Conservation (phyloP, 139 green algal genomes). For the Monoraphidium neglectum region DNA sequence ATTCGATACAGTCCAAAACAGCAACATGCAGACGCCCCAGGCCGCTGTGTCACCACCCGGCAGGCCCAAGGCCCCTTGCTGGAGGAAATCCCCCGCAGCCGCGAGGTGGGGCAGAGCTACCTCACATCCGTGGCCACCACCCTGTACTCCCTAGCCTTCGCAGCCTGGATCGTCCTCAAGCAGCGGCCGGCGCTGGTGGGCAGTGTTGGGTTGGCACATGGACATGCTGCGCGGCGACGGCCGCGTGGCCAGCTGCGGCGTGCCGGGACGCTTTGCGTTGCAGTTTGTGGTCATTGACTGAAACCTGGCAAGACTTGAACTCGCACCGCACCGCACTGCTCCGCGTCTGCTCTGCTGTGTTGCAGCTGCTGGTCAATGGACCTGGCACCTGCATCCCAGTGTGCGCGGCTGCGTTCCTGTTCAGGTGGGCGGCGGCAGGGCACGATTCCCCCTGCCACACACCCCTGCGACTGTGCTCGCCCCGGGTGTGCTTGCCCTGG, state of each 20-base stretch:
- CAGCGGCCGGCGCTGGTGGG: conserved; percentile 59
- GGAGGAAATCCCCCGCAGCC: conserved; percentile 69
- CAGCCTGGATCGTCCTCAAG: conserved; percentile 39
- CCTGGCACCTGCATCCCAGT: conserved; percentile 90
- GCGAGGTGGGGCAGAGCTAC: conserved; percentile 88
- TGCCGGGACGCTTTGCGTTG: too few species aligned
- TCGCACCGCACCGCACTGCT: background rate
- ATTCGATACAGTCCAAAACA: background rate
- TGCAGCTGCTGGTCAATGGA: conserved; percentile 82
- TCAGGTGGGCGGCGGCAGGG: too few species aligned
- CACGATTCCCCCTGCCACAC: too few species aligned
- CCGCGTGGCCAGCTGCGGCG: too few species aligned
- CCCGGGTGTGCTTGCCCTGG: too few species aligned
- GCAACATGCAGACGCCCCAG: background rate
- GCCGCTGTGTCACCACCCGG: too few species aligned
- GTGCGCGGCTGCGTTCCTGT: conserved; percentile 51
- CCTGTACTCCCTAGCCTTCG: conserved; percentile 47
- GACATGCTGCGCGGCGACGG: background rate
- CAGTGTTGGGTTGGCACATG: too few species aligned
- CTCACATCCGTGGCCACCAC: conserved; percentile 73
- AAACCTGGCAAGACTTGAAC: too few species aligned
- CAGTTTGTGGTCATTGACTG: too few species aligned
- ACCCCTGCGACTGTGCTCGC: too few species aligned
- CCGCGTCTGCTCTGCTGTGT: background rate
- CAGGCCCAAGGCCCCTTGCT: background rate